Evolutionary conservation across 1,284 basidiomycete genomes (phyloP).

Genomic region (Leccinum holopus): DNA sequence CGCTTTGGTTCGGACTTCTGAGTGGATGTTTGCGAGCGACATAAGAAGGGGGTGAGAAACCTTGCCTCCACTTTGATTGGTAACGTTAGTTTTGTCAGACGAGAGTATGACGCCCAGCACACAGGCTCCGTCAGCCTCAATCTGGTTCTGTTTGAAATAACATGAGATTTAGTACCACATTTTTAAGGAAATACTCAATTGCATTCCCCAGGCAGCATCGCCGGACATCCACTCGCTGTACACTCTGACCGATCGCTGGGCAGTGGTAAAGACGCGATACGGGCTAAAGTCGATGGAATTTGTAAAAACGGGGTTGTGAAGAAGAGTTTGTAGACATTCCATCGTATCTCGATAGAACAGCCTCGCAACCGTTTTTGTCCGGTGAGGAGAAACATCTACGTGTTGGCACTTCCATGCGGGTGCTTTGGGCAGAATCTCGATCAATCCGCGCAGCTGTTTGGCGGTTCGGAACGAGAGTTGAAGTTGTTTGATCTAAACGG

Average conservation of each 20-base stretch:
- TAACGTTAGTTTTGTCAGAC: slow-evolving; percentile 36
- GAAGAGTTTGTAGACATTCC: neutral
- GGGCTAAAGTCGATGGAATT: neutral
- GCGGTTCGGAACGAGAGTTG: neutral
- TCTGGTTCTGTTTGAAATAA: neutral
- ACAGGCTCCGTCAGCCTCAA: neutral
- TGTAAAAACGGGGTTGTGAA: neutral
- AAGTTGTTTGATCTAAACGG: neutral
- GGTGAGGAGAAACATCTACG: neutral
- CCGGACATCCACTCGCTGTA: neutral
- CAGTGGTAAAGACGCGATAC: neutral
- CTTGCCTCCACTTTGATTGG: slow-evolving; percentile 31
- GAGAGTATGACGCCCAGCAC: slow-evolving; percentile 25
- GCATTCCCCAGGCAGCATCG: slow-evolving; percentile 2
- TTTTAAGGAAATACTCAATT: neutral
- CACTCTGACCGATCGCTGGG: neutral
- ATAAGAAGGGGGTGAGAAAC: slow-evolving; percentile 36
- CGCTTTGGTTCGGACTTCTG: slow-evolving; percentile 30
- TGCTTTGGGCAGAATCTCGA: neutral
- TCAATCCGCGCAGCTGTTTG: neutral
- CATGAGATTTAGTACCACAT: neutral
- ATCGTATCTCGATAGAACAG: slow-evolving; percentile 1
- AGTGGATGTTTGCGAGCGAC: slow-evolving; percentile 33
- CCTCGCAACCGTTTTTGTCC: neutral
- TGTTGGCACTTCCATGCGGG: slow-evolving; percentile 3